These are phyloP conservation scores for Thecaphora frezii DNA, from an alignment of 1,284 basidiomycete species.

Conservation along the genomic window DNA sequence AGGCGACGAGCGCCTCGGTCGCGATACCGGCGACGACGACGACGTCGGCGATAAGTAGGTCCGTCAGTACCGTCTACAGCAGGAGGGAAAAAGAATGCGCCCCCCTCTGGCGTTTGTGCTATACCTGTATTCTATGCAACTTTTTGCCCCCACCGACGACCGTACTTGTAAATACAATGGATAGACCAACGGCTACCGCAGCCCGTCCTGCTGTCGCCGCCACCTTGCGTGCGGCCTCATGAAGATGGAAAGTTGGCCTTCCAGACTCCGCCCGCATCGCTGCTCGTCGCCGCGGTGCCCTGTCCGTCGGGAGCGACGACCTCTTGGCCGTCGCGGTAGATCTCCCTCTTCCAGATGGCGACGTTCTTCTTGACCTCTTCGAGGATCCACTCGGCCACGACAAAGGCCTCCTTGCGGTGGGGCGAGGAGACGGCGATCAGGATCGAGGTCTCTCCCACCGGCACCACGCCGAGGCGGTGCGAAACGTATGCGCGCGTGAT, in stretches of 20 bases:
- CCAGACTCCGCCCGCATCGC: conserved; percentile 14
- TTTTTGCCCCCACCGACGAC: no score
- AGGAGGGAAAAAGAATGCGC: conserved; percentile 1
- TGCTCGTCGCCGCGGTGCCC: background rate
- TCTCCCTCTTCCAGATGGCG: conserved; percentile 88
- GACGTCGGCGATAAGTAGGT: background rate
- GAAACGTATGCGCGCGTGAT: conserved; percentile 64
- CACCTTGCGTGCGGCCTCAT: no score
- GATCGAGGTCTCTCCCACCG: conserved; percentile 77
- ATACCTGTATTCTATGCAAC: background rate
- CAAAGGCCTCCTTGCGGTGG: conserved; percentile 78
- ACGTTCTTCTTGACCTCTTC: conserved; percentile 79
- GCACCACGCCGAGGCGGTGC: conserved; percentile 78
- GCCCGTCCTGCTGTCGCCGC: background rate
- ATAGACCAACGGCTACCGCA: background rate
- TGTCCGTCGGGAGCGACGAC: conserved; percentile 19
- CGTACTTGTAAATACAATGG: no score
- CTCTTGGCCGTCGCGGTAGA: conserved; percentile 42
- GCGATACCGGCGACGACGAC: conserved; percentile 12
- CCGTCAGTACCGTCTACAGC: background rate
- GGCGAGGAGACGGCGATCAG: conserved; percentile 83
- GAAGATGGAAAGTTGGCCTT: conserved; percentile 26
- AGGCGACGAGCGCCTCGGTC: conserved; percentile 48
- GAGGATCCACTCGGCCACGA: conserved; percentile 75
- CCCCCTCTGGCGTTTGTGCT: no score